Conservation (phyloP, 495 filamentous ascomycete genomes). For the Paragyromitra xinjiangensis region DNA sequence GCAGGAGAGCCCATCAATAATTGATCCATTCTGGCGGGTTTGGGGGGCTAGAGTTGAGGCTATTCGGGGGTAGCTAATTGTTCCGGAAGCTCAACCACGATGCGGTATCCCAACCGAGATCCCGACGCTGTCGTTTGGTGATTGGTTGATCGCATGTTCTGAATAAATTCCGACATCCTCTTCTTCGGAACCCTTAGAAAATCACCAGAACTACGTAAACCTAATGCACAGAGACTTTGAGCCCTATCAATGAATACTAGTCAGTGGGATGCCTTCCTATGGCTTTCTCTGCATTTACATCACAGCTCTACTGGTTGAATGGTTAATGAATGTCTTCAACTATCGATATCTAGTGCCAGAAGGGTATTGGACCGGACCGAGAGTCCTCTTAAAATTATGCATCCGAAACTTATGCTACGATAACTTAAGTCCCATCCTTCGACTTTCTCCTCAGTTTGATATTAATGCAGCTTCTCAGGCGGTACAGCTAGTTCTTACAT, state of each 20-base stretch:
- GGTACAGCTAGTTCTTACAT: constrained; percentile 12
- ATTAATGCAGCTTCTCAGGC: constrained; percentile 15
- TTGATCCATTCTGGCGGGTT: constrained; percentile 16
- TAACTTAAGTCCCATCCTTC: constrained; percentile 26
- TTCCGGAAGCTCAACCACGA: constrained; percentile 43
- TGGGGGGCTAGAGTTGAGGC: constrained; percentile 32
- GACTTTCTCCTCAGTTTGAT: constrained; percentile 10
- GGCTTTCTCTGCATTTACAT: constrained; percentile 2
- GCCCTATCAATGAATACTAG: constrained; percentile 15
- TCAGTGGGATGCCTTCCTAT: constrained; percentile 11
- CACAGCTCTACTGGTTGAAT: neutral
- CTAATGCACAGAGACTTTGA: neutral
- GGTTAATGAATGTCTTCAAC: neutral
- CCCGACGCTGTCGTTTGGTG: constrained; percentile 34
- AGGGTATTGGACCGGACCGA: constrained; percentile 40
- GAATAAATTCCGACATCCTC: constrained; percentile 41
- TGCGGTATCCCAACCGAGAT: constrained; percentile 48
- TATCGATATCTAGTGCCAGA: constrained; percentile 17
- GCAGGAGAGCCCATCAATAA: constrained; percentile 32
- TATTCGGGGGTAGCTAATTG: constrained; percentile 43
- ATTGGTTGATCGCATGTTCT: constrained; percentile 42
- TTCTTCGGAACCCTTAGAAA: constrained; percentile 14
- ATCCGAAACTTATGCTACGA: constrained; percentile 26
- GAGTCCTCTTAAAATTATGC: constrained; percentile 21
- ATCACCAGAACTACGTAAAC: constrained; percentile 10